These are phyloP conservation scores for Yamadazyma siamensis DNA, from an alignment of 1,139 yeast species.

Conservation along the genomic window DNA sequence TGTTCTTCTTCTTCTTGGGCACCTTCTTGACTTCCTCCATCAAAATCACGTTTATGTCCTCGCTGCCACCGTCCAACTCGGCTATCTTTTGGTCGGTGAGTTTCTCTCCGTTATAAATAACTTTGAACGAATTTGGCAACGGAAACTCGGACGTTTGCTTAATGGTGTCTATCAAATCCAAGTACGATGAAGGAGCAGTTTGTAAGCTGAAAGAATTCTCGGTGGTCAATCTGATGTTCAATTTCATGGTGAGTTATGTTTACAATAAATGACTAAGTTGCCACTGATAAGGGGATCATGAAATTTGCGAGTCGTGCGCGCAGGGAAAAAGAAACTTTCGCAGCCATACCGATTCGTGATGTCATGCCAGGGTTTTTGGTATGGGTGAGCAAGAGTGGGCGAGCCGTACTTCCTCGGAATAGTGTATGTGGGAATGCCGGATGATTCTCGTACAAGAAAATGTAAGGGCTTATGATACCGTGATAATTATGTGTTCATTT, in stretches of 20 bases:
- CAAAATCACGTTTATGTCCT: constrained; percentile 37
- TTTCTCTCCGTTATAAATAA: constrained; percentile 48
- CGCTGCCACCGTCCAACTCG: constrained; percentile 13
- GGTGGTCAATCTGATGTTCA: constrained; percentile 42
- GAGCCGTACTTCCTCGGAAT: no score
- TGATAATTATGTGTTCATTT: no score
- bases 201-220: constrained; percentile 40
- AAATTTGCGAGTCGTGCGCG: constrained; percentile 5
- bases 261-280: constrained; percentile 7
- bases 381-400: no score
- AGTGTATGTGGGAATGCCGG: no score
- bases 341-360: constrained; percentile 1
- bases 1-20: constrained; percentile 51
- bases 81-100: constrained; percentile 6
- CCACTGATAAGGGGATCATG: constrained; percentile 11
- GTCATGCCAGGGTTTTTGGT: no score
- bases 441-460: no score
- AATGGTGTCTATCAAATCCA: constrained; percentile 44
- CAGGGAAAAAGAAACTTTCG: constrained; percentile 3
- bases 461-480: no score
- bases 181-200: constrained; percentile 49
- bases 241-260: constrained; percentile 27
- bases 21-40: constrained; percentile 38
- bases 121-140: constrained; percentile 43
- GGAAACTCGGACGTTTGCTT: constrained; percentile 35